Base-by-base conservation (phyloP, 371 early-diverging fungal genomes). In the Cokeromyces recurvatus region DNA sequence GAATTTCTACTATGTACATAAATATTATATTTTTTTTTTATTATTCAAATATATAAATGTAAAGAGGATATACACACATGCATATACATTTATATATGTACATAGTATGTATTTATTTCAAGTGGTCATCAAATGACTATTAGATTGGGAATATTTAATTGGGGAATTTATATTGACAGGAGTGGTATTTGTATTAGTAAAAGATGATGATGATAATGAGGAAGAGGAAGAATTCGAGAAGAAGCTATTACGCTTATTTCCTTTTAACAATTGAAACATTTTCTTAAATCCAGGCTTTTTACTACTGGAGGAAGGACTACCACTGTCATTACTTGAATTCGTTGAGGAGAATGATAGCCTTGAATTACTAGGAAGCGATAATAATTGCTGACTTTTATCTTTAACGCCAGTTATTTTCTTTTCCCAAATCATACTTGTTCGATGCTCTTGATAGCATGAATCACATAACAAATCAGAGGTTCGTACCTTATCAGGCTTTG, bases 401-500 rank as follows among this genome's bases (percentile, higher is more conserved):
- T 47, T 42, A 2, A 55, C 36, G n/a, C 46, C 41, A 20, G 35
- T 49, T 31, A 73, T 48, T 32, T 67, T 69, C 43, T 69, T 73
- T 35, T 73, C 74, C 48, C 62, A 50, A 12, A 73, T 57, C 74
- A 69, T 69, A 16, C 56, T 43, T 12, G 59, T 55, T 1, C 59
- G 55, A 9, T 45, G 32, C 6, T 66, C 63, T 21, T 64, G 53
- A 38, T 69, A 73, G 41, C 74, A 73, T 11, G 47, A 14, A 6
- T 51, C 51, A 48, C 74, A 73, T 24, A 73, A 34, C 0, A 73
- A 37, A 32, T 69, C 51, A 4, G 27, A 40, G 7, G 53, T 49
- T 10, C 59, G 61, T 2, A 73, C 70, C 23, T 73, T 73, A 29
- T 73, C 67, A 7, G 59, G 48, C n/a, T 27, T 55, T 14, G 74